Evolutionary conservation across 768 basidiomycete genomes (phyloP), one percentile per base, ranked within the genome.

Genomic region (Boletellus sp.): DNA sequence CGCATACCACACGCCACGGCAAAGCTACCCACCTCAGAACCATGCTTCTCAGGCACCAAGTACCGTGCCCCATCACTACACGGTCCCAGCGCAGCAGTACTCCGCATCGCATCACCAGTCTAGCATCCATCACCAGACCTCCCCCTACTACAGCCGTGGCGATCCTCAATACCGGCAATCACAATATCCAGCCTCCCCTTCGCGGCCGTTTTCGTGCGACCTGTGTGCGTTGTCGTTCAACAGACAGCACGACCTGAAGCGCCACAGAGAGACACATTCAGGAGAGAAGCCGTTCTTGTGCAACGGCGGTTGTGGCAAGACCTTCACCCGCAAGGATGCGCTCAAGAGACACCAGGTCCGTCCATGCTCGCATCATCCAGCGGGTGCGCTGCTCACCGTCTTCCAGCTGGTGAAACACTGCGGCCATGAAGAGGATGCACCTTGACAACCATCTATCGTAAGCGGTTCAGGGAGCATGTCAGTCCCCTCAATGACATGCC

Each of bases 251-350:
- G 89, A 92, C 66, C 67, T 91, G 62, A 90, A 90, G 64, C 79
- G 89, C 32, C 89, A 92, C 69, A 76, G 85, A 55, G 87, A 90
- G 59, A 90, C 87, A 22, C 89, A 90, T 69, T 85, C 85, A 6
- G 88, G 88, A 33, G 88, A 90, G 67, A 90, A 90, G 65, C 88
- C 89, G 9, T 91, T 82, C 70, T 67, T 81, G 16, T 91, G 89
- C 68, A 90, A 90, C 58, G 87, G 86, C 12, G 85, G 85, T 38
- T 91, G 89, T 51, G 87, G 87, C 42, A 90, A 90, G 74, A 90
- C 88, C 3, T 91, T 90, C 63, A 91, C 88, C 42, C 78, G 89
- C 56, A 90, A 90, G 70, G 89, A 91, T 62, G 89, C 89, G 15
- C 70, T 91, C 61, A 91, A 90, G 70, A 79, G 89, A 52, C 89